Base-by-base conservation (phyloP, 1,284 basidiomycete species). In the Boletus sp. region DNA sequence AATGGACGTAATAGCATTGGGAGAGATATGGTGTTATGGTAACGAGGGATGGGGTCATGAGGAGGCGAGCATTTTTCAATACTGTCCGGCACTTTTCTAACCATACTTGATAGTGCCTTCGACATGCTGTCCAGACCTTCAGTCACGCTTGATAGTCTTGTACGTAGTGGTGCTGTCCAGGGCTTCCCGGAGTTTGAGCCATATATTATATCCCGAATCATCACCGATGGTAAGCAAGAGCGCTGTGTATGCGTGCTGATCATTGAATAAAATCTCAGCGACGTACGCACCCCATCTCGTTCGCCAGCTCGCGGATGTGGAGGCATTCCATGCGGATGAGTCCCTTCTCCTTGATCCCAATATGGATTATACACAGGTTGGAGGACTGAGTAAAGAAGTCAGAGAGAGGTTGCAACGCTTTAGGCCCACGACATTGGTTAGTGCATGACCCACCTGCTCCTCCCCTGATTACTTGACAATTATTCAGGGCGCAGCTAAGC, bases 261-360 rank as follows among this genome's bases (percentile, higher is more conserved):
- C 4, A 24, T 48, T 60, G n/a, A 67, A 24, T 8, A 6, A 20
- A 15, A n/a, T 22, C 16, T 33, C 24, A 71, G 69, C 69, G 1
- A 71, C 62, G 49, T 92, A 92, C 65, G 76, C 77, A 49, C 78
- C 80, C 0, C 84, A 88, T 63, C 76, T 93, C 1, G 69, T 72
- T 36, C 82, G 92, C 5, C 92, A 94, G 75, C 80, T 81, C 59
- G 84, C 87, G 7, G 91, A 93, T 66, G 73, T 95, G n/a, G 79
- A 81, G n/a, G 77, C 82, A 8, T 95, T 94, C 73, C 76, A 84
- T 66, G 80, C 85, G 55, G 92, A 95, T 56, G 91, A 94, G 67
- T 77, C 79, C n/a, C 77, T 94, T 16, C 53, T 79, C 18, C 80
- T 96, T 15, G 85, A 90, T 65, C 82, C 86, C 0, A 66, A 80